Conservation (phyloP, 177 flowering plant genomes). For the Tripterygium wilfordii region DNA sequence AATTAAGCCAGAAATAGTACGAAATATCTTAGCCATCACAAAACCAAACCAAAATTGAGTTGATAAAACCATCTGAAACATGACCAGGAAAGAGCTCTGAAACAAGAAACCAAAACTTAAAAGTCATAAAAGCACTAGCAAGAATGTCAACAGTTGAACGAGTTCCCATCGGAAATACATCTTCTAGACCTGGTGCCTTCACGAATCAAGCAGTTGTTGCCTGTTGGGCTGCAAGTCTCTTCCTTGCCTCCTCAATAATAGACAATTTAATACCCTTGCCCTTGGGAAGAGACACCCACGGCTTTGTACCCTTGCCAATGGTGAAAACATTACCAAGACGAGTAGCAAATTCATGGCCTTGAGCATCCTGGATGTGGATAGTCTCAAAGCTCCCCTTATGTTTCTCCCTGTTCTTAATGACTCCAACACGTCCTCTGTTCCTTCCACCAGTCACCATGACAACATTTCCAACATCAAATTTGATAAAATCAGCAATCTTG, state of each 20-base stretch:
- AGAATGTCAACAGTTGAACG: too few relatives aligned
- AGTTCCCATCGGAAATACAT: too few relatives aligned
- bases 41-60: too few relatives aligned
- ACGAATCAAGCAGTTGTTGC: too few relatives aligned
- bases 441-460: conserved; percentile 57
- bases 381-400: conserved; percentile 52
- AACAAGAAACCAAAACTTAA: too few relatives aligned
- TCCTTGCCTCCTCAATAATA: conserved; percentile 42
- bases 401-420: conserved; percentile 45
- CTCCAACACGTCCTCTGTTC: conserved; percentile 46
- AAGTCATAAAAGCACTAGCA: too few relatives aligned
- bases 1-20: too few relatives aligned
- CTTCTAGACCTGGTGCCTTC: too few relatives aligned
- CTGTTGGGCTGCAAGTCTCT: conserved; percentile 29
- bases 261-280: conserved; percentile 48
- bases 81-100: too few relatives aligned
- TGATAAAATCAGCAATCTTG: conserved; percentile 41
- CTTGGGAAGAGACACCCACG: conserved; percentile 47
- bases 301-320: conserved; percentile 39
- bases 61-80: too few relatives aligned
- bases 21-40: too few relatives aligned
- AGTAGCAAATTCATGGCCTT: conserved; percentile 47
- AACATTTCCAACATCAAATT: conserved; percentile 51
- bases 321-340: conserved; percentile 42
- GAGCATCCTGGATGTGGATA: conserved; percentile 35